These are phyloP conservation scores for Bretziella fagacearum DNA, from an alignment of 2,329 filamentous ascomycete genomes.

Conservation along the genomic window DNA sequence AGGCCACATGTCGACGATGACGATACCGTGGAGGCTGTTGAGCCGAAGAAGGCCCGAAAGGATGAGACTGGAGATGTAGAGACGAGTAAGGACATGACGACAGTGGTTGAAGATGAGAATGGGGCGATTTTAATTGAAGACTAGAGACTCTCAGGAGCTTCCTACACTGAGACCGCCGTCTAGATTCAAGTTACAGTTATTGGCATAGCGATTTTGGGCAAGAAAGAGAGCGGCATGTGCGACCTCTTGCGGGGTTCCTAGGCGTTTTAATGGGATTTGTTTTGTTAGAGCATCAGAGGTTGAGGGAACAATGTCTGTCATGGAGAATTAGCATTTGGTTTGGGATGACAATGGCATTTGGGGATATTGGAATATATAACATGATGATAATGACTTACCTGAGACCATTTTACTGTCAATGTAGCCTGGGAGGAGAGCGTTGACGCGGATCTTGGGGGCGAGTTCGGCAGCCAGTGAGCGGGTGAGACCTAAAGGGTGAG, in stretches of 20 bases:
- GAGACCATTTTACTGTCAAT: conserved; percentile 66
- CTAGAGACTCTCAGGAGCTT: no score
- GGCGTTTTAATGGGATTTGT: conserved; percentile 29
- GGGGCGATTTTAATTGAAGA: conserved; percentile 30
- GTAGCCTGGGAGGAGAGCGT: conserved; percentile 70
- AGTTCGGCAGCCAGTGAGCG: conserved; percentile 48
- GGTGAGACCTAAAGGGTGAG: conserved; percentile 39
- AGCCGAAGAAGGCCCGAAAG: conserved; percentile 33
- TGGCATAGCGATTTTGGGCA: conserved; percentile 61
- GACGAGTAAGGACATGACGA: conserved; percentile 24
- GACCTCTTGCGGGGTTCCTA: conserved; percentile 53
- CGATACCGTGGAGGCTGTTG: conserved; percentile 17
- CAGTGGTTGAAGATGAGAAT: conserved; percentile 19
- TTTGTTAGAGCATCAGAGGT: conserved; percentile 1
- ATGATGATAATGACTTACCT: conserved; percentile 28
- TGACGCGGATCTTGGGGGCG: conserved; percentile 49
- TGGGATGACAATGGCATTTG: not conserved
- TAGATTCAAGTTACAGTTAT: conserved; percentile 72
- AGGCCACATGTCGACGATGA: conserved; percentile 28
- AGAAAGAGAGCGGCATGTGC: conserved; percentile 72
- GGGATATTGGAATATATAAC: not conserved
- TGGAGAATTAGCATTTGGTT: not conserved
- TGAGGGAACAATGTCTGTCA: conserved; percentile 8
- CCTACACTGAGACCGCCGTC: conserved; percentile 65
- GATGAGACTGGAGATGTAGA: conserved; percentile 15